These are phyloP conservation scores for Brasenia schreberi DNA, from an alignment of 164 flowering plant species.

Conservation along the genomic window DNA sequence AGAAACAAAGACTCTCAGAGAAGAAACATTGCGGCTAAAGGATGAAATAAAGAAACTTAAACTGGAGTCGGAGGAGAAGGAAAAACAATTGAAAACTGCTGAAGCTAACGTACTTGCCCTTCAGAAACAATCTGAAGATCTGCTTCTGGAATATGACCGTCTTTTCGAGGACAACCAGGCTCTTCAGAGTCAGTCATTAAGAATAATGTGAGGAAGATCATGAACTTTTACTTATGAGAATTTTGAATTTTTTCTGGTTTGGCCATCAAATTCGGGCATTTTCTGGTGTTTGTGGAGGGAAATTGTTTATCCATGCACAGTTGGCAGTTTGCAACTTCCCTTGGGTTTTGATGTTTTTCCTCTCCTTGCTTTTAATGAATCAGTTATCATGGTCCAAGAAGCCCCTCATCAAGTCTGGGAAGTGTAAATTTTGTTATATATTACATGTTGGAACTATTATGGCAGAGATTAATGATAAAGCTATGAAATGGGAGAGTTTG, in stretches of 20 bases:
- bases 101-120: slow-evolving; percentile 70
- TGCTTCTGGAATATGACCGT: slow-evolving; percentile 87
- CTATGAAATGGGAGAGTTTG: not conserved
- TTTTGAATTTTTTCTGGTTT: not conserved
- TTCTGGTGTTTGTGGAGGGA: not conserved
- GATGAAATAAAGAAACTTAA: slow-evolving; percentile 51
- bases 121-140: slow-evolving; percentile 83
- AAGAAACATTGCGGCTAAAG: slow-evolving; percentile 33
- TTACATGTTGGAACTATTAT: not conserved
- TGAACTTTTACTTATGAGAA: not conserved
- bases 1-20: slow-evolving; percentile 37
- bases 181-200: slow-evolving; percentile 45
- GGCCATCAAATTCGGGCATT: not conserved
- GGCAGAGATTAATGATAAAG: not conserved
- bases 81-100: slow-evolving; percentile 50
- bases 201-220: not conserved
- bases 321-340: not conserved
- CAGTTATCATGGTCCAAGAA: not conserved
- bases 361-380: not conserved
- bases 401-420: not conserved
- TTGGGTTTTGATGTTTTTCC: not conserved
- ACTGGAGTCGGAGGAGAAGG: slow-evolving; percentile 49
- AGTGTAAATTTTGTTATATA: not conserved
- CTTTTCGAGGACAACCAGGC: slow-evolving; percentile 81
- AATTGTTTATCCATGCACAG: not conserved